Evolutionary conservation across 208 protist genomes (phyloP), one percentile per base, ranked within the genome.

Genomic region (Blastocrithidia nonstop): DNA sequence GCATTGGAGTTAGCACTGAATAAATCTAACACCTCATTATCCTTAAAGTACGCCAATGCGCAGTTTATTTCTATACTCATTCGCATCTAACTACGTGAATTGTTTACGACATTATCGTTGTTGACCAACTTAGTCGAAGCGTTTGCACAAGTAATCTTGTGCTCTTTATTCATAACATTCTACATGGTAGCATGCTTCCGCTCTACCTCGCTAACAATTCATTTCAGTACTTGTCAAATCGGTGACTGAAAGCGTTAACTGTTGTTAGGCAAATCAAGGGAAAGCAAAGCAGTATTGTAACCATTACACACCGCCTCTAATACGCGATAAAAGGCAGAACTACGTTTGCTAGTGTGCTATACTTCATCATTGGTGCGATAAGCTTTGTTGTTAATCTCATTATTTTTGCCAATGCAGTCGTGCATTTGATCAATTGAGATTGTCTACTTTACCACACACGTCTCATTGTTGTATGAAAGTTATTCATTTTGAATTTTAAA

Each of bases 21-120:
- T 31, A 88, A 37, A 45, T 88, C 73, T 55, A 68, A 67, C 41
- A 71, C 62, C 50, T 78, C 75, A 61, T 81, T 71, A n/a, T 63
- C 40, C 49, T 66, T 49, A 27, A 88, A 47, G 54, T 77, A 88
- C 24, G 67, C 79, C 7, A 88, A 41, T 0, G 65, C 70, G 19
- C 66, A 79, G 16, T 53, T 72, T 26, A 88, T 45, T 24, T 67
- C 52, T 20, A 82, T 68, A 47, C 63, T 57, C 19, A 48, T 28
- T 6, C 66, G 42, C 4, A 50, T 16, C n/a, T 31, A 21, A 6
- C 41, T n/a, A n/a, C n/a, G n/a, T n/a, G n/a, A 11, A n/a, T n/a
- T 35, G 29, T n/a, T n/a, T 11, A 15, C 29, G 29, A 35, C 29
- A n/a, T 35, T 35, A n/a, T n/a, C n/a, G 29, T 35, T 35, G 29